Evolutionary conservation across 352 stramenopile genomes (phyloP).

Genomic region (Pythium sukuiense): DNA sequence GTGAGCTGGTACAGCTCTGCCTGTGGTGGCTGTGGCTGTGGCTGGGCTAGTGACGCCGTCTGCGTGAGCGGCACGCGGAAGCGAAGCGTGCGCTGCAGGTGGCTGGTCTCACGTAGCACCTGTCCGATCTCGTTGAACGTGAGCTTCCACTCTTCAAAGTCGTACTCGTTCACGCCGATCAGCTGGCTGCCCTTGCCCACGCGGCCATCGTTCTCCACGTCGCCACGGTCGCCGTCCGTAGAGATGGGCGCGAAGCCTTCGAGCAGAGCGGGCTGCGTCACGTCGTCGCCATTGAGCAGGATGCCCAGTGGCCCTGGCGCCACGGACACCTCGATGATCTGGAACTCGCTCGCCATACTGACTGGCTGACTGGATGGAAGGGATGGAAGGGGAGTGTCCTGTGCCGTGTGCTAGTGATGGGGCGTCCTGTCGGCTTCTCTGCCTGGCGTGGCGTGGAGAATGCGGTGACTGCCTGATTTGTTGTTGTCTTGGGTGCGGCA

Average conservation of each 20-base stretch:
- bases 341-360: slow-evolving; percentile 17
- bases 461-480: slow-evolving; percentile 4
- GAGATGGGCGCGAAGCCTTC: slow-evolving; percentile 61
- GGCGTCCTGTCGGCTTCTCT: neutral
- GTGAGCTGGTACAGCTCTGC: neutral
- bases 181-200: slow-evolving; percentile 49
- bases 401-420: no score
- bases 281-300: slow-evolving; percentile 51
- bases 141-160: slow-evolving; percentile 46
- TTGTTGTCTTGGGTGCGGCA: neutral
- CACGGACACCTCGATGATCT: slow-evolving; percentile 47
- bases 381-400: neutral
- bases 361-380: neutral
- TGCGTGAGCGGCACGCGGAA: slow-evolving; percentile 41
- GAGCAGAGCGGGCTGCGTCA: slow-evolving; percentile 42
- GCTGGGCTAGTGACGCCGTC: neutral
- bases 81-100: slow-evolving; percentile 45
- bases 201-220: slow-evolving; percentile 44
- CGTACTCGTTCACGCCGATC: slow-evolving; percentile 60
- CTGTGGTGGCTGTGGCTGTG: neutral
- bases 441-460: neutral
- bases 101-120: slow-evolving; percentile 55
- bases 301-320: slow-evolving; percentile 65
- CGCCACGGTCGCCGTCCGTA: slow-evolving; percentile 38
- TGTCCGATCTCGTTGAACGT: slow-evolving; percentile 55